phyloP scores from a whole-genome alignment of 2,329 filamentous ascomycete genomes.

The Colletotrichum tofieldiae region DNA sequence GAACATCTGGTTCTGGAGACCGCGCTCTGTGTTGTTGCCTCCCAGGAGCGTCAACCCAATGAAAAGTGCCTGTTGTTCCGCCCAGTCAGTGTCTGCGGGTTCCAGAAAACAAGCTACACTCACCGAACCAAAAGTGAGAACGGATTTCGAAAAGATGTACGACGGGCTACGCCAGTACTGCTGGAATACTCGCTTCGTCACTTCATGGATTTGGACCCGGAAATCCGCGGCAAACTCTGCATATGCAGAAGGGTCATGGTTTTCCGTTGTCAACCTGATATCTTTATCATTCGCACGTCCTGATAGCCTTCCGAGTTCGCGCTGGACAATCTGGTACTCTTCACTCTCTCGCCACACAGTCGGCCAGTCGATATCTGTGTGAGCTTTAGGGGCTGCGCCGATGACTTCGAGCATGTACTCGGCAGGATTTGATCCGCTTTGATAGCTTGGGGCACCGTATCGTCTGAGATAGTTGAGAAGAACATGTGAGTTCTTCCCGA shows the following conservation, averaged over 20 bases:
- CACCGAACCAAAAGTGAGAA: conserved; percentile 65
- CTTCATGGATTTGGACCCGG: conserved; percentile 70
- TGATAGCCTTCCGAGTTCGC: conserved; percentile 15
- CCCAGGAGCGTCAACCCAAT: conserved; percentile 76
- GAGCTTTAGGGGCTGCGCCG: conserved; percentile 58
- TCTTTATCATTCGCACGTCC: conserved; percentile 31
- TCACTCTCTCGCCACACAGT: conserved; percentile 60
- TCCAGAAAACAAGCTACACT: conserved; percentile 1
- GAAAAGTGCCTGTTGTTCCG: conserved; percentile 63
- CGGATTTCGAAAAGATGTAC: conserved; percentile 81
- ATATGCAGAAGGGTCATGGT: conserved; percentile 5
- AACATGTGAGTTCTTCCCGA: conserved; percentile 63
- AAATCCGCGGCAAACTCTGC: conserved; percentile 77
- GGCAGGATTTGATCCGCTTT: conserved; percentile 65
- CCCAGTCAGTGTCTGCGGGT: background rate
- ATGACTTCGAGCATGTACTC: conserved; percentile 61
- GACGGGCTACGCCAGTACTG: conserved; percentile 85
- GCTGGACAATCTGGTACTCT: conserved; percentile 51
- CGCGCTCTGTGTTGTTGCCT: conserved; percentile 69
- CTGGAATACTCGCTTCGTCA: conserved; percentile 77
- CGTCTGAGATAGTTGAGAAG: conserved; percentile 68
- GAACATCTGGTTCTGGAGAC: conserved; percentile 77
- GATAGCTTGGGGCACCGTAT: conserved; percentile 64
- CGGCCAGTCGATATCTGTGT: conserved; percentile 64
- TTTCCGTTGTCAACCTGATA: background rate